Evolutionary conservation across 208 protist species (phyloP).

Genomic region (Leishmania arabica): DNA sequence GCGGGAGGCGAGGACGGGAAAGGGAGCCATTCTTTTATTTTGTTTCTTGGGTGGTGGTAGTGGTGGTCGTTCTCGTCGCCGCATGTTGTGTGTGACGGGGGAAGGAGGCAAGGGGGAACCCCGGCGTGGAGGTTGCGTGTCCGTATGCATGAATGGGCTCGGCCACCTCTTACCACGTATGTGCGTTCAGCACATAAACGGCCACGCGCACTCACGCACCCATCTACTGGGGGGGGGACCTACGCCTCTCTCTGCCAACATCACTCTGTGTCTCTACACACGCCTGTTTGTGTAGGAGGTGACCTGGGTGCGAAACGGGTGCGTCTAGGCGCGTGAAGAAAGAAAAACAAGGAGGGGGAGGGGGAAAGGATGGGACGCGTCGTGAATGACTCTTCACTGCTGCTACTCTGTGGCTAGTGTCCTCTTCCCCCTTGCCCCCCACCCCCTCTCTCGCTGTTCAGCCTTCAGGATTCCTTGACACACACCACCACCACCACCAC

Average conservation of each 20-base stretch:
- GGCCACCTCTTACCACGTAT: neutral
- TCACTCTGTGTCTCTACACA: neutral
- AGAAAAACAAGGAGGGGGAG: neutral
- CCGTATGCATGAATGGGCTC: neutral
- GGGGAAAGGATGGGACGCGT: neutral
- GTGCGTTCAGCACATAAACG: neutral
- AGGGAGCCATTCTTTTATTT: neutral
- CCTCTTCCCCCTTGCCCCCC: slow-evolving; percentile 16
- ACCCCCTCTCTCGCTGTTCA: neutral
- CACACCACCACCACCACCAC: neutral
- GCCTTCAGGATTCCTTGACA: neutral
- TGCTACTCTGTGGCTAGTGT: slow-evolving; percentile 9
- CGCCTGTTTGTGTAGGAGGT: neutral
- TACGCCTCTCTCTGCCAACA: neutral
- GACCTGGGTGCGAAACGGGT: neutral
- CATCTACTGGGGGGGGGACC: neutral
- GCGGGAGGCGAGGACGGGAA: neutral
- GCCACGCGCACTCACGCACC: neutral
- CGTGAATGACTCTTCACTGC: neutral
- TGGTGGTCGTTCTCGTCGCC: no score
- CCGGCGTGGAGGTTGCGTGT: neutral
- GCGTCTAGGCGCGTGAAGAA: neutral
- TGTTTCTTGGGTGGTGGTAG: neutral
- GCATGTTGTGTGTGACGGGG: no score
- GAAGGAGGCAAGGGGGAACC: neutral